These are phyloP conservation scores for Starmerella lactis-condensi DNA, from an alignment of 805 yeast genomes.

Conservation along the genomic window DNA sequence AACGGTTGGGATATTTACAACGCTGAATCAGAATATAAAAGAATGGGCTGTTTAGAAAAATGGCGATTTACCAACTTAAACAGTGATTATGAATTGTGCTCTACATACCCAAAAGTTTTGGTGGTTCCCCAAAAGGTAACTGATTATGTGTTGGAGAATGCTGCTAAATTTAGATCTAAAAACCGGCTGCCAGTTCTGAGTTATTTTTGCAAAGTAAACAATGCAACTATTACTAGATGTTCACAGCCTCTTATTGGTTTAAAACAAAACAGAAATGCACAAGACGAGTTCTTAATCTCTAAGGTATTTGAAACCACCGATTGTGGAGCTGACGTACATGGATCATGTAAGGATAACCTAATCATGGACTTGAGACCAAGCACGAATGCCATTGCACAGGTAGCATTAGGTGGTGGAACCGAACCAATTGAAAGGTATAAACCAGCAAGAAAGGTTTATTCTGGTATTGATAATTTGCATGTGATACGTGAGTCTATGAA, in stretches of 20 bases:
- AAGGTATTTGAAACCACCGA: conserved; percentile 53
- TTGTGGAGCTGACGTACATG: conserved; percentile 18
- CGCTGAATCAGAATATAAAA: conserved; percentile 41
- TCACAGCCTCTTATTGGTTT: conserved; percentile 87
- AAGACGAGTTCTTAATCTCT: conserved; percentile 66
- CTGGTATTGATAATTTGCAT: conserved; percentile 89
- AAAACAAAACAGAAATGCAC: conserved; percentile 70
- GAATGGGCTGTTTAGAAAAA: conserved; percentile 38
- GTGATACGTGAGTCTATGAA: conserved; percentile 74
- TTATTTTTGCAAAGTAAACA: conserved; percentile 46
- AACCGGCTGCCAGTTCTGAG: conserved; percentile 65
- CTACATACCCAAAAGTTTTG: conserved; percentile 52
- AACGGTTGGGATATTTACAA: conserved; percentile 62
- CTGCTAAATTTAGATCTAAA: conserved; percentile 72
- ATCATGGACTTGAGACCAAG: conserved; percentile 85
- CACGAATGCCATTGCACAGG: conserved; percentile 90
- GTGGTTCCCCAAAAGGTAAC: conserved; percentile 63
- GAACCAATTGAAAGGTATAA: conserved; percentile 79
- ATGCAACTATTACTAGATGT: conserved; percentile 65
- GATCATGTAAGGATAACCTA: conserved; percentile 34
- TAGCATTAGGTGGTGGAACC: conserved; percentile 95
- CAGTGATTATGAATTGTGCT: conserved; percentile 35
- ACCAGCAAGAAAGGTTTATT: conserved; percentile 48
- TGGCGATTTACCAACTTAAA: conserved; percentile 67
- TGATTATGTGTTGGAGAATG: conserved; percentile 66